phyloP scores from a whole-genome alignment of 306 rosid species.

The Rosa lucieae region DNA sequence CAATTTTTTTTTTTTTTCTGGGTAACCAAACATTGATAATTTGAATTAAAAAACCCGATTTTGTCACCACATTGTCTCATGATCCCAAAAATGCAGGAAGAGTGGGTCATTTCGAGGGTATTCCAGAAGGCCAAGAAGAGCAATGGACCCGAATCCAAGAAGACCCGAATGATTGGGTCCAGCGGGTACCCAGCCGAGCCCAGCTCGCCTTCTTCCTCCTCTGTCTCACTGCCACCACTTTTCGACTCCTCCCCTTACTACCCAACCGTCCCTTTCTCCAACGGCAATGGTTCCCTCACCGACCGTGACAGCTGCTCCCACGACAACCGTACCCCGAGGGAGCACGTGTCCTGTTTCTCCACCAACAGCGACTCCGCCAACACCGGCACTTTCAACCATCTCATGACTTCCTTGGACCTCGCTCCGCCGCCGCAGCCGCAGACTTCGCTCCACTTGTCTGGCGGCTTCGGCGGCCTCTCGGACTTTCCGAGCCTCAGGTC shows the following conservation, averaged over 20 bases:
- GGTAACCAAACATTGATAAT: not conserved
- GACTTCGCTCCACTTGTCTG: constrained; percentile 29
- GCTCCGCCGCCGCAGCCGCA: constrained; percentile 24
- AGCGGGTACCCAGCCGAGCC: constrained; percentile 51
- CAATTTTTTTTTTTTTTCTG: not conserved
- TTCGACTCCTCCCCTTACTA: constrained; percentile 75
- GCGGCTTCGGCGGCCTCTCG: constrained; percentile 48
- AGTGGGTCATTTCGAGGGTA: constrained; percentile 96
- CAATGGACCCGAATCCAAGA: constrained; percentile 45
- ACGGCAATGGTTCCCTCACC: constrained; percentile 19
- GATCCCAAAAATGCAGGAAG: constrained; percentile 52
- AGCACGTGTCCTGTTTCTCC: constrained; percentile 99
- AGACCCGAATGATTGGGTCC: constrained; percentile 36
- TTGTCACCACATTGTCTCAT: constrained; percentile 7
- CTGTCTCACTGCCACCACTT: constrained; percentile 83
- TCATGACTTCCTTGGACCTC: constrained; percentile 32
- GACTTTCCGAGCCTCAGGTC: constrained; percentile 83
- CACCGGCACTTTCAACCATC: constrained; percentile 25
- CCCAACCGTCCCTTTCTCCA: constrained; percentile 7
- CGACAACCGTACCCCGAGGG: constrained; percentile 48
- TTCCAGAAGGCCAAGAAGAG: constrained; percentile 50
- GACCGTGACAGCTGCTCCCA: constrained; percentile 59
- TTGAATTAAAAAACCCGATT: not conserved
- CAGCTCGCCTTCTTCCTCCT: constrained; percentile 80
- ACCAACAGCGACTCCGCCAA: constrained; percentile 36